phyloP scores from a whole-genome alignment of 2,329 filamentous ascomycete genomes.

The Sarocladiaceae sp. region DNA sequence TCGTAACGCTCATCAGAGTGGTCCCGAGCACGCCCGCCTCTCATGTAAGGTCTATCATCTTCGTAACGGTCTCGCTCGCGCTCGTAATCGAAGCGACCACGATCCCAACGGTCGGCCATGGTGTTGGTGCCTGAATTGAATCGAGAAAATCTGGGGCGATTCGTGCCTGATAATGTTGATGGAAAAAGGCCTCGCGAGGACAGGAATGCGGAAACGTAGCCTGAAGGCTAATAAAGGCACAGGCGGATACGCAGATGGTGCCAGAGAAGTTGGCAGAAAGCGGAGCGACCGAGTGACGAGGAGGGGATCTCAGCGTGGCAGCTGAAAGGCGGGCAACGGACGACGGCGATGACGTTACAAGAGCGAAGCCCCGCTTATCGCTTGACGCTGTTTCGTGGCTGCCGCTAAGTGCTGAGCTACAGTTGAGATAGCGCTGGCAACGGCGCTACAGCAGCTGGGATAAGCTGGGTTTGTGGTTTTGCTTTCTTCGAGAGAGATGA shows the following conservation, averaged over 20 bases:
- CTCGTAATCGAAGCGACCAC: slow-evolving; percentile 39
- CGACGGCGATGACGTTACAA: slow-evolving; percentile 8
- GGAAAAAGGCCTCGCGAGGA: slow-evolving; percentile 2
- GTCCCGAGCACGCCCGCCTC: slow-evolving; percentile 32
- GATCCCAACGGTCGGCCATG: slow-evolving; percentile 42
- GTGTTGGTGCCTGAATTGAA: neutral
- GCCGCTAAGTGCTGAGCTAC: slow-evolving; percentile 1
- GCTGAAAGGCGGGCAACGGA: slow-evolving; percentile 1
- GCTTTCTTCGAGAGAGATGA: neutral
- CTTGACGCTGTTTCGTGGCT: slow-evolving; percentile 2
- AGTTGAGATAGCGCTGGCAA: neutral
- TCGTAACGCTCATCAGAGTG: slow-evolving; percentile 45
- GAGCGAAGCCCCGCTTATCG: slow-evolving; percentile 4
- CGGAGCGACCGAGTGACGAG: neutral
- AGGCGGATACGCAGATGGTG: too few relatives aligned
- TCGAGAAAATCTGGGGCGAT: neutral
- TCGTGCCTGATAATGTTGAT: neutral
- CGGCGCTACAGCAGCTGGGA: slow-evolving; percentile 1
- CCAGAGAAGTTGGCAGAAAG: slow-evolving; percentile 3
- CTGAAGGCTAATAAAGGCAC: slow-evolving; percentile 4
- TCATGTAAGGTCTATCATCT: slow-evolving; percentile 41
- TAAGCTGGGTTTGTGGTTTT: neutral
- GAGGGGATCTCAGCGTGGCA: neutral
- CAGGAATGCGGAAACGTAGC: neutral
- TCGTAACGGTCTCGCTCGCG: slow-evolving; percentile 41